Base-by-base conservation (phyloP, 768 basidiomycete genomes). In the Russula sp. region DNA sequence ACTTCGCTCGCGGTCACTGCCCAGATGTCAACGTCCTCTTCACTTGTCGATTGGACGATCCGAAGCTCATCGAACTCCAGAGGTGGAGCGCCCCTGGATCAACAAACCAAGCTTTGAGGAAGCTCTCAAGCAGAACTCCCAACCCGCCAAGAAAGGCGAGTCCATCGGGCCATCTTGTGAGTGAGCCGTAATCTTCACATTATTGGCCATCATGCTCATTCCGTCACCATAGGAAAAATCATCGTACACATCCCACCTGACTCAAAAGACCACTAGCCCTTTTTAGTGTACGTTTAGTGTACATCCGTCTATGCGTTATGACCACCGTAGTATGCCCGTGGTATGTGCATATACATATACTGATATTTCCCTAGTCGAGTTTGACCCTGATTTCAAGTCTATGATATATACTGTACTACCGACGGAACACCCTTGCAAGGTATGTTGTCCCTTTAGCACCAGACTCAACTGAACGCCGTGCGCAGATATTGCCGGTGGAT, bases 331-430 rank as follows among this genome's bases (percentile, higher is more conserved):
- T 44, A 32, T 62, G 1, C 18, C 9, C 9, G 42, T 27, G 20
- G n/a, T n/a, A 18, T 18, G 18, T 20, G 2, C n/a, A 27, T 11
- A 9, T 4, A 22, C 37, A 8, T 18, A 39, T 14, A 7, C 54
- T 18, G 47, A 34, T 34, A 50, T 42, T n/a, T 42, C 47, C 49
- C 56, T 61, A 94, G 91, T 99, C 70, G 97, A 99, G 74, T 98
- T 98, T 69, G 97, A 99, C 74, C 91, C 93, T 11, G 89, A 88
- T 44, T 96, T 92, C 68, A 94, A 95, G 71, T 94, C 95, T 3
- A 94, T 98, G 91, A 82, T 99, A 60, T 98, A 27, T 27, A 27
- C 22, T 27, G 22, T 75, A 82, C 82, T 14, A 79, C 82, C 4
- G 88, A 68, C 14, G 69, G 66, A n/a, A 70, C 66, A 6, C 72